Evolutionary conservation across 2,329 filamentous ascomycete species (phyloP), one percentile per base, ranked within the genome.

Genomic region (Purpureocillium lavendulum): DNA sequence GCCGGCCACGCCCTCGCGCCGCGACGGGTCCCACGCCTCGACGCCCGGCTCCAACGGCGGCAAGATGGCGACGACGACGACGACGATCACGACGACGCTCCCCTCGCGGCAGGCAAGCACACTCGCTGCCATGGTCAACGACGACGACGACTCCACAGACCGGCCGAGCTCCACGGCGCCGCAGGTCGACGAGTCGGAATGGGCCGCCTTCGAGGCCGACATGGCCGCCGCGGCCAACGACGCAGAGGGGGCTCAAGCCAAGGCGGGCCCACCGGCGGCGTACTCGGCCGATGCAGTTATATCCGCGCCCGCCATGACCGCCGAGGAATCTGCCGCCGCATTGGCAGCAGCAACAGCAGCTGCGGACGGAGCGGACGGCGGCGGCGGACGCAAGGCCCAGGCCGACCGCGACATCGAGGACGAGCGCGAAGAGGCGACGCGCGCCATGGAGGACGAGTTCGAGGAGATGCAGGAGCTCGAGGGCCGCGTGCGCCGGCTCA

Each of bases 141-240:
- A 5, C 21, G 21, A 5, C 21, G 10, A 5, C 21, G 21, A 26
- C 21, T 5, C 38, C 32, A 42, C 49, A 28, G 42, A 51, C 10
- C 32, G 49, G n/a, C 40, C 46, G 31, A 38, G 40, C 10, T 29
- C 49, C 18, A 35, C 45, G 14, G 39, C 49, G 32, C 42, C 47
- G 14, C 47, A 56, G 7, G 64, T 69, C 8, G 79, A 89, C 55
- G 86, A 94, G 53, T 77, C 82, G 39, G 85, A 92, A 60, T 92
- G 85, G 84, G 83, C 85, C 2, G 85, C 86, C 8, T 94, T 94
- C 55, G 83, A 95, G 57, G 84, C 84, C 3, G 86, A 94, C 39
- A 80, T 94, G 40, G 82, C 79, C 14, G 62, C 65, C 24, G 55
- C 66, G 17, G 49, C 57, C 21, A 54, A 5, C 21, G 21, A 10